Conservation (phyloP, 805 yeast species). For the Scheffersomyces spartinae region DNA sequence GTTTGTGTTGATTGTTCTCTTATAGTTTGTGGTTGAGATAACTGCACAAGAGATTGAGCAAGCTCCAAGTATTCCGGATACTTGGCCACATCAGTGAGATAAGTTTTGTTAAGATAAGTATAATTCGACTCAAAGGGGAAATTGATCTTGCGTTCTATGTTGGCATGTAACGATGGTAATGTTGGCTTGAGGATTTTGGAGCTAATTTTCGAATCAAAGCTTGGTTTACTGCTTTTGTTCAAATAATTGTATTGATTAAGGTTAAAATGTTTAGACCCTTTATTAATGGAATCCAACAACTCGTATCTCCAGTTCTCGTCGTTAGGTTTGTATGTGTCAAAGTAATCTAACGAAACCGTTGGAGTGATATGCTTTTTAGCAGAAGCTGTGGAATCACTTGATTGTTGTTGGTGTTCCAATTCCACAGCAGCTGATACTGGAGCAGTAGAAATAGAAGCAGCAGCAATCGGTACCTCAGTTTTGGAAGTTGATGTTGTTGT, state of each 20-base stretch:
- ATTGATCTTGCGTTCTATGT: slow-evolving; percentile 30
- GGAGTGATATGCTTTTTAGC: slow-evolving; percentile 19
- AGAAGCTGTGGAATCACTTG: slow-evolving; percentile 9
- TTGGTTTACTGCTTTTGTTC: slow-evolving; percentile 15
- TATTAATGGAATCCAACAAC: slow-evolving; percentile 22
- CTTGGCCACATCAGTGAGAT: slow-evolving; percentile 35
- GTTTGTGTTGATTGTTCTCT: background rate
- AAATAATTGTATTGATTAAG: slow-evolving; percentile 18
- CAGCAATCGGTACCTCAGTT: too few relatives aligned
- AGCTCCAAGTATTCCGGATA: slow-evolving; percentile 38
- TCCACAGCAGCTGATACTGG: slow-evolving; percentile 13
- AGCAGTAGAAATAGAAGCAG: slow-evolving; percentile 21
- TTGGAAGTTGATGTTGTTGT: too few relatives aligned
- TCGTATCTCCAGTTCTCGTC: slow-evolving; percentile 36
- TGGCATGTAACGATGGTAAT: too few relatives aligned
- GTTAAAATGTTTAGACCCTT: slow-evolving; percentile 13
- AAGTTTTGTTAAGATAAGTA: slow-evolving; percentile 37
- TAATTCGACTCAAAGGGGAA: slow-evolving; percentile 45
- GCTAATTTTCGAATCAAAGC: slow-evolving; percentile 26
- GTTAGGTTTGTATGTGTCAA: slow-evolving; percentile 33
- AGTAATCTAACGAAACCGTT: slow-evolving; percentile 31
- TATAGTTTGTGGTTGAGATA: slow-evolving; percentile 12
- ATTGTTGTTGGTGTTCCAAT: slow-evolving; percentile 8
- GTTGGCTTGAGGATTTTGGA: slow-evolving; percentile 13
- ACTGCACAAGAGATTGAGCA: slow-evolving; percentile 29